These are phyloP conservation scores for Penicillium manginii DNA, from an alignment of 495 filamentous ascomycete species.

Conservation along the genomic window DNA sequence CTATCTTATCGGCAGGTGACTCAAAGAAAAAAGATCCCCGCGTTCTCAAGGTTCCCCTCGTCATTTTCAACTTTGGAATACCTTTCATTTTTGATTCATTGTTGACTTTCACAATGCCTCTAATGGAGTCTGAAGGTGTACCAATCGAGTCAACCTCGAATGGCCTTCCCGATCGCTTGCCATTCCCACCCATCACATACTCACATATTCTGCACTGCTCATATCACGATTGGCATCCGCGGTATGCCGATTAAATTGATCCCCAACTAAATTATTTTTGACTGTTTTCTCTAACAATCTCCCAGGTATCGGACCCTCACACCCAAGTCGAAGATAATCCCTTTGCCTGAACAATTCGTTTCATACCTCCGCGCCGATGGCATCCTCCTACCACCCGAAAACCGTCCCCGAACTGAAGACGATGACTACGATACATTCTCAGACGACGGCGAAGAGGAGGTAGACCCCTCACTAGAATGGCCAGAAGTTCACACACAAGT, in stretches of 20 bases:
- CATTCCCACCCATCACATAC: constrained; percentile 80
- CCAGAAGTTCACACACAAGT: constrained; percentile 76
- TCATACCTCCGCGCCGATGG: constrained; percentile 90
- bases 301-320: constrained; percentile 76
- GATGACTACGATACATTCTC: constrained; percentile 42
- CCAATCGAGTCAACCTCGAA: constrained; percentile 18
- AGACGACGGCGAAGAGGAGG: constrained; percentile 49
- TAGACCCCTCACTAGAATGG: constrained; percentile 63
- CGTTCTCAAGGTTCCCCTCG: constrained; percentile 12
- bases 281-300: background rate
- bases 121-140: constrained; percentile 32
- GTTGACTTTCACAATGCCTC: constrained; percentile 32
- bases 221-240: constrained; percentile 87
- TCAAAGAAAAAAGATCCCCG: constrained; percentile 31
- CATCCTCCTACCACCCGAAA: constrained; percentile 76
- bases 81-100: background rate
- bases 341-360: constrained; percentile 73
- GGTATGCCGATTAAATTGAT: constrained; percentile 27
- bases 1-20: constrained; percentile 35
- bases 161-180: constrained; percentile 49
- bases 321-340: constrained; percentile 83
- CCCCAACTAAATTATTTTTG: constrained; percentile 6
- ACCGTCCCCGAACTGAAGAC: constrained; percentile 36
- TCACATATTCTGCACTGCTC: constrained; percentile 93
- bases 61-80: background rate